Conservation (phyloP, 139 green algal species). For the Chloropicon primus region DNA sequence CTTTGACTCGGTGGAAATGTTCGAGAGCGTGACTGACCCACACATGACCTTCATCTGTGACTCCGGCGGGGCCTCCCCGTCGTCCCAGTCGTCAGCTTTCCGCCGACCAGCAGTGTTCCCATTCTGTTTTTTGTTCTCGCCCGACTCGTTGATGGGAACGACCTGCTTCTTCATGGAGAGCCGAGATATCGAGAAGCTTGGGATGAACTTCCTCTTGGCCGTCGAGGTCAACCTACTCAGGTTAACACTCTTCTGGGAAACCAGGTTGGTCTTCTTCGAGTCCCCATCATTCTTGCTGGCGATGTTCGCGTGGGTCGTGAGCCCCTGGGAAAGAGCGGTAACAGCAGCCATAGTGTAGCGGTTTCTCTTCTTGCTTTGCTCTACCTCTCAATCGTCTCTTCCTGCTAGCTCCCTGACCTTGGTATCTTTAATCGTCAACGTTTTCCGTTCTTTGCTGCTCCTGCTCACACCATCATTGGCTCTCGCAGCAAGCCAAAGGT, state of each 20-base stretch:
- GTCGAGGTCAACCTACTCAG: background rate
- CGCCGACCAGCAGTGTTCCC: too few species aligned
- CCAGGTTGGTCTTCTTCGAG: background rate
- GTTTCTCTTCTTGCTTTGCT: background rate
- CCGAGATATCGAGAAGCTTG: background rate
- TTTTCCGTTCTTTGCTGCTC: too few species aligned
- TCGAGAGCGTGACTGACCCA: background rate
- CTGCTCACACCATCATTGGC: too few species aligned
- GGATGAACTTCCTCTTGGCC: background rate
- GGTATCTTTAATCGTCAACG: too few species aligned
- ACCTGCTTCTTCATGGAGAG: background rate
- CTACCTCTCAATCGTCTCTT: background rate
- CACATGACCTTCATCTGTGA: background rate
- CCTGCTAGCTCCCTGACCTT: background rate
- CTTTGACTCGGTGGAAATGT: background rate
- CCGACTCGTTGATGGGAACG: too few species aligned
- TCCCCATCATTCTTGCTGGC: background rate
- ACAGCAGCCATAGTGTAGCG: background rate
- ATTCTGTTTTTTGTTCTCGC: background rate
- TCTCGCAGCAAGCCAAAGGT: too few species aligned
- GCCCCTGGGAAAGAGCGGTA: background rate
- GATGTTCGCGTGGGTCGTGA: background rate
- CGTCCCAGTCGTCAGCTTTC: background rate
- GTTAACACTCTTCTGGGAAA: background rate
- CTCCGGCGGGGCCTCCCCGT: background rate